Conservation (phyloP, 2,329 filamentous ascomycete genomes). For the Cyanodermella asteris region DNA sequence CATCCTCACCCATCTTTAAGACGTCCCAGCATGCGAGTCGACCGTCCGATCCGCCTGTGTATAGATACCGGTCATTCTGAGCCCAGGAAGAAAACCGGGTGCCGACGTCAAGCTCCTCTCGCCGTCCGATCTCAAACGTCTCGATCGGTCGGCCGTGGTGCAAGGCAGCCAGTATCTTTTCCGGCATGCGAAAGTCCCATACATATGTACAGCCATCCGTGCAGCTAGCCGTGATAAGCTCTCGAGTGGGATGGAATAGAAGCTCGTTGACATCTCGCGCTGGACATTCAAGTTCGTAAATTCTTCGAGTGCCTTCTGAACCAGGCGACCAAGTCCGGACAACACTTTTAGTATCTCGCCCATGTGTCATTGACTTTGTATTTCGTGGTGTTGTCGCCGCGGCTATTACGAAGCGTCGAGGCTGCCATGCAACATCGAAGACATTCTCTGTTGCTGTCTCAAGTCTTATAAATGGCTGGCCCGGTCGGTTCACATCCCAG, state of each 20-base stretch:
- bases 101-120: constrained; percentile 33
- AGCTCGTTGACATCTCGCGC: constrained; percentile 41
- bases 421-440: constrained; percentile 37
- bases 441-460: constrained; percentile 29
- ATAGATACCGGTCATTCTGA: constrained; percentile 27
- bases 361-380: constrained; percentile 11
- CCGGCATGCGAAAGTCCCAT: constrained; percentile 32
- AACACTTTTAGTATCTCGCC: constrained; percentile 22
- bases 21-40: constrained; percentile 38
- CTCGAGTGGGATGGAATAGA: constrained; percentile 24
- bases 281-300: constrained; percentile 30
- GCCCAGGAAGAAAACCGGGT: constrained; percentile 37
- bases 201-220: constrained; percentile 38
- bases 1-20: constrained; percentile 26
- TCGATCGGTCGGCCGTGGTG: constrained; percentile 28
- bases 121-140: constrained; percentile 13
- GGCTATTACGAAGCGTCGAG: constrained; percentile 26
- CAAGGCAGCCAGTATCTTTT: constrained; percentile 25
- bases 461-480: constrained; percentile 16
- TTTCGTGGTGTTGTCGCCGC: constrained; percentile 25
- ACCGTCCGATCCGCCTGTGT: constrained; percentile 39
- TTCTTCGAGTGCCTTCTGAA: constrained; percentile 15
- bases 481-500: constrained; percentile 26
- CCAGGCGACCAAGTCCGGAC: constrained; percentile 29
- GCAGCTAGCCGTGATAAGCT: constrained; percentile 35